These are phyloP conservation scores for Gardenia jasminoides DNA, from an alignment of 257 asterid genomes.

Conservation along the genomic window DNA sequence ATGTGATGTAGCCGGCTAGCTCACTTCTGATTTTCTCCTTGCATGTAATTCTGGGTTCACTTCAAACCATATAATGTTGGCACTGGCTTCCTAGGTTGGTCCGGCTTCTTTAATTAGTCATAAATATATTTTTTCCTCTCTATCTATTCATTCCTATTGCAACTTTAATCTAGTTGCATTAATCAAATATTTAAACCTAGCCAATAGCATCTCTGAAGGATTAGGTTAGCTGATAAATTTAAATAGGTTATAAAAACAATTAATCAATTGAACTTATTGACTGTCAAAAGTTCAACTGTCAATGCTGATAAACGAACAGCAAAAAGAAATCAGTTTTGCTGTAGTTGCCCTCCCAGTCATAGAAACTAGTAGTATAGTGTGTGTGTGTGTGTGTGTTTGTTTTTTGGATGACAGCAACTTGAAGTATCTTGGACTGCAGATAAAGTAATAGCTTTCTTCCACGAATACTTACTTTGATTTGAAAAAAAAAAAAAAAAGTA, in stretches of 20 bases:
- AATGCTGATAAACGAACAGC: not conserved
- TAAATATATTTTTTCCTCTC: not conserved
- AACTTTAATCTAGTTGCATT: not conserved
- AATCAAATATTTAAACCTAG: not conserved
- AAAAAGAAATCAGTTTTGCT: not conserved
- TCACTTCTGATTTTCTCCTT: not conserved
- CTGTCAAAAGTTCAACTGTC: not conserved
- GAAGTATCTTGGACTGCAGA: not conserved
- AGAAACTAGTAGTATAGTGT: not conserved
- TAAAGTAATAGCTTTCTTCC: not conserved
- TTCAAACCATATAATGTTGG: not conserved
- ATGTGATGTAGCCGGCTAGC: not conserved
- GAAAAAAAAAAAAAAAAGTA: too few species aligned
- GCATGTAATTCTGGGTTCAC: not conserved
- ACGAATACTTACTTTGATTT: not conserved
- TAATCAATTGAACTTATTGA: not conserved
- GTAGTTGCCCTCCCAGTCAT: not conserved
- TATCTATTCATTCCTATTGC: not conserved
- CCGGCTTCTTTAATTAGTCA: not conserved
- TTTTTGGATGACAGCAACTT: not conserved
- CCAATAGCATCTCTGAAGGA: not conserved
- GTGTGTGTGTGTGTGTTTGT: too few species aligned
- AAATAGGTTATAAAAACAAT: not conserved
- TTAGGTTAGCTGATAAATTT: not conserved
- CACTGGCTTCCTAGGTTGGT: not conserved